Evolutionary conservation across 257 asterid species (phyloP).

Genomic region (Rhazya stricta): DNA sequence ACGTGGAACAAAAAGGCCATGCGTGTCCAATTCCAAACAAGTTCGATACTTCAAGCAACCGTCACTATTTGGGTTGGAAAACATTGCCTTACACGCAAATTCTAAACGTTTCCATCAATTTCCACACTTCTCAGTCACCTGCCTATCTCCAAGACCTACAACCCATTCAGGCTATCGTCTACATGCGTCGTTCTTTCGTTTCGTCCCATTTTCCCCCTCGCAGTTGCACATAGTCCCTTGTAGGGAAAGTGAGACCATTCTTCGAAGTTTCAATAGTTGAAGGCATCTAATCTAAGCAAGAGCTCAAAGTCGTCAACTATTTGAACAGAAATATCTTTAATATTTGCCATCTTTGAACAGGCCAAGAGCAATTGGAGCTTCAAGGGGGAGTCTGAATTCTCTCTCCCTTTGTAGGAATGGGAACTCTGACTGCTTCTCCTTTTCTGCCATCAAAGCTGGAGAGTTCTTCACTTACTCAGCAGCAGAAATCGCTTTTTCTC

Average conservation of each 20-base stretch:
- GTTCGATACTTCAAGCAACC: not conserved
- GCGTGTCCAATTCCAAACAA: not conserved
- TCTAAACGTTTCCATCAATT: not conserved
- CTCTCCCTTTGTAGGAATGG: conserved; percentile 30
- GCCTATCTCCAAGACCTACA: too few relatives aligned
- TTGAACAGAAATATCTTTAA: too few relatives aligned
- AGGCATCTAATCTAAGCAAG: conserved; percentile 16
- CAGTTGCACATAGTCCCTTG: not conserved
- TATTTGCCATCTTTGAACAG: not conserved
- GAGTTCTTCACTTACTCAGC: conserved; percentile 20
- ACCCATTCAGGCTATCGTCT: too few relatives aligned
- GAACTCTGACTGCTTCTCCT: conserved; percentile 41
- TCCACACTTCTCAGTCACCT: not conserved
- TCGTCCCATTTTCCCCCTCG: not conserved
- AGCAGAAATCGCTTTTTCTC: conserved; percentile 27
- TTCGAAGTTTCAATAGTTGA: conserved; percentile 12
- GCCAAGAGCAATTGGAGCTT: not conserved
- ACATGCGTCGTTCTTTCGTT: not conserved
- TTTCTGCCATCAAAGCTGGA: conserved; percentile 46
- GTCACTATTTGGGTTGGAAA: not conserved
- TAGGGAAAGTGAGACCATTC: not conserved
- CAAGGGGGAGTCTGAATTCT: conserved; percentile 3
- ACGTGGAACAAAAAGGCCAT: not conserved
- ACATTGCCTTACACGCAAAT: not conserved
- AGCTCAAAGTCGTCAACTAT: not conserved